A percentile compares a stretch with the other conserved stretches of the same genome.
These are phyloP conservation scores for Diplodia scrobiculata DNA, from an alignment of 2,329 filamentous ascomycete genomes.

Conservation along the genomic window DNA sequence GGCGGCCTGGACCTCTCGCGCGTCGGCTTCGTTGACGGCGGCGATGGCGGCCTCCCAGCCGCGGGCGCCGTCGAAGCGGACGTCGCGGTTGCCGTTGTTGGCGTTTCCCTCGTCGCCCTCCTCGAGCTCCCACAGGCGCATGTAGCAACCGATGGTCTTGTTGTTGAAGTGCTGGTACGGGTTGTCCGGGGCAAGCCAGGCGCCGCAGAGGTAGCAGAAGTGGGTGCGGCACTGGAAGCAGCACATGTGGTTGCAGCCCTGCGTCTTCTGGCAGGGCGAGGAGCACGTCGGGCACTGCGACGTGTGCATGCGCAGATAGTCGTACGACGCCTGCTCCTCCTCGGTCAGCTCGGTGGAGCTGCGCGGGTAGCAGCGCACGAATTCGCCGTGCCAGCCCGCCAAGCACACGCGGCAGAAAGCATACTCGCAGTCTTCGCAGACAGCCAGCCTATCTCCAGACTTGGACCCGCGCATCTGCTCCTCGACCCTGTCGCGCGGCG, in stretches of 20 bases:
- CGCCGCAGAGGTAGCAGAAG: conserved; percentile 91
- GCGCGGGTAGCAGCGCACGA: conserved; percentile 69
- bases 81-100: conserved; percentile 34
- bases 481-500: conserved; percentile 46
- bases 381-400: conserved; percentile 91
- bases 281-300: conserved; percentile 87
- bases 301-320: conserved; percentile 79
- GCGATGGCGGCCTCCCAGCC: conserved; percentile 49
- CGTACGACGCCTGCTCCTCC: conserved; percentile 82
- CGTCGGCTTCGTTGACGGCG: conserved; percentile 38
- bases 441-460: conserved; percentile 66
- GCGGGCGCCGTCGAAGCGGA: conserved; percentile 48
- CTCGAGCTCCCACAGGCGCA: conserved; percentile 87
- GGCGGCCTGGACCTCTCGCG: conserved; percentile 35
- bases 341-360: conserved; percentile 71
- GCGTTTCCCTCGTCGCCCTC: conserved; percentile 75
- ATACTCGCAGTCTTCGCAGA: conserved; percentile 86
- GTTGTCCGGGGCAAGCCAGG: conserved; percentile 79
- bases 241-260: conserved; percentile 96
- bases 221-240: conserved; percentile 87
- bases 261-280: conserved; percentile 82
- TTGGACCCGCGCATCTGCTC: conserved; percentile 31
- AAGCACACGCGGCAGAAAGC: conserved; percentile 81
- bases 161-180: conserved; percentile 89
- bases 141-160: conserved; percentile 68